Conservation (phyloP, 208 protist species). For the Blastocrithidia nonstop region DNA sequence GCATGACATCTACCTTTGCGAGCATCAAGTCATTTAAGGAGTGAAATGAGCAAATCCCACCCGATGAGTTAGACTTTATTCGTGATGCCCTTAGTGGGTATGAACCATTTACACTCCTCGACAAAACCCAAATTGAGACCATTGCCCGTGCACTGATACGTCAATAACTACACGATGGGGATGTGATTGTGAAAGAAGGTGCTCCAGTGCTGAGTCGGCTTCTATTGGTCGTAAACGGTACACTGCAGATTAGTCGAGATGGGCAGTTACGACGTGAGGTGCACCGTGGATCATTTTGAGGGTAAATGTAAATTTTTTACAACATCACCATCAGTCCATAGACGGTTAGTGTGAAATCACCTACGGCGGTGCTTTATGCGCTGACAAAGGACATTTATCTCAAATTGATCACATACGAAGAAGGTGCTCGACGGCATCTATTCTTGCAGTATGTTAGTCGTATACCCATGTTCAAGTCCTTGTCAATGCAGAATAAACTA, state of each 20-base stretch:
- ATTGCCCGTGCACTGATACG: conserved; percentile 37
- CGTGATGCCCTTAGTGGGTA: conserved; percentile 26
- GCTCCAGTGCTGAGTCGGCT: conserved; percentile 15
- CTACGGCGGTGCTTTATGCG: conserved; percentile 25
- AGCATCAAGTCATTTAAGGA: too few relatives aligned
- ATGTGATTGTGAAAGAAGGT: conserved; percentile 25
- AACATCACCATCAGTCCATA: too few relatives aligned
- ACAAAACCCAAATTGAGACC: conserved; percentile 42
- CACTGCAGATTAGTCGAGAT: conserved; percentile 15
- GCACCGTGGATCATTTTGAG: conserved; percentile 11
- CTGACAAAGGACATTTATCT: conserved; percentile 29
- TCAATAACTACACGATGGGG: conserved; percentile 11
- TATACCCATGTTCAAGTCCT: conserved; percentile 19
- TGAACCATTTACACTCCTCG: conserved; percentile 38
- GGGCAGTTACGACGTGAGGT: conserved; percentile 16
- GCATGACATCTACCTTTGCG: too few relatives aligned
- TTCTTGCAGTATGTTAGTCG: conserved; percentile 43
- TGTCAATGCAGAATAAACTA: conserved; percentile 19
- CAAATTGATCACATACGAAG: conserved; percentile 31
- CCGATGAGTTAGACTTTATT: conserved; percentile 28
- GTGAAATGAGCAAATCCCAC: conserved; percentile 7
- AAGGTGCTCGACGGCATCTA: conserved; percentile 17
- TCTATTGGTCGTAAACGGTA: conserved; percentile 36
- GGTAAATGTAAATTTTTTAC: conserved; percentile 17
- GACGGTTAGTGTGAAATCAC: conserved; percentile 5